Evolutionary conservation across 2,329 filamentous ascomycete genomes (phyloP), one percentile per base, ranked within the genome.

Genomic region (Diaporthe sp.): DNA sequence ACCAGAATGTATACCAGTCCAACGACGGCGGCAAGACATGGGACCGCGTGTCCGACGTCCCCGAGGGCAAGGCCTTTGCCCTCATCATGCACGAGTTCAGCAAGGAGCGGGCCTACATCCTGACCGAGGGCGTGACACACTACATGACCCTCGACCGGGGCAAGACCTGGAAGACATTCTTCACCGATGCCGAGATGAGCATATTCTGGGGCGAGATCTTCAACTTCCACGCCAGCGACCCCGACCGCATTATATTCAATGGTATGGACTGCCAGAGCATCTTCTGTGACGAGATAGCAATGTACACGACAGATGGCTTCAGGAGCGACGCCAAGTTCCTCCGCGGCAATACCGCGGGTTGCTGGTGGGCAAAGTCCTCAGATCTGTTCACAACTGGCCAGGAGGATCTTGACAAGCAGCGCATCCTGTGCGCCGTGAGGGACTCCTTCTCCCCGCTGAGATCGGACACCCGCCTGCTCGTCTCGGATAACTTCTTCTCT

Each of bases 251-350:
- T 77, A 90, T 99, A 77, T 95, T 97, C 86, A 93, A 96, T 82
- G 92, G 92, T 81, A 91, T 93, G 87, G 87, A 92, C 77, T 96
- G 94, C 82, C 85, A 89, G 25, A 88, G 90, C 59, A 87, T 91
- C 37, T 89, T 90, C 80, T 95, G 93, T 83, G 86, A 89, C 76
- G 91, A 93, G 81, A 84, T 89, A 75, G 86, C 90, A 72, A 87
- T 88, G 81, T 98, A 98, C 83, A 98, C 97, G 3, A 92, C 89
- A 19, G 93, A 98, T 83, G 95, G 95, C 78, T 99, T 99, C 86
- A 88, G 93, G 78, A 90, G 89, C 7, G 84, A 89, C 58, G 89
- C 91, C 70, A 89, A 94, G 78, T 84, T 88, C 8, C 88, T 98
- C 75, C 90, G 93, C 71, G 87, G 90, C 57, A 90, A 92, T 78